These are phyloP conservation scores for Chlamydomonas incerta DNA, from an alignment of 139 green algal genomes.

Conservation along the genomic window DNA sequence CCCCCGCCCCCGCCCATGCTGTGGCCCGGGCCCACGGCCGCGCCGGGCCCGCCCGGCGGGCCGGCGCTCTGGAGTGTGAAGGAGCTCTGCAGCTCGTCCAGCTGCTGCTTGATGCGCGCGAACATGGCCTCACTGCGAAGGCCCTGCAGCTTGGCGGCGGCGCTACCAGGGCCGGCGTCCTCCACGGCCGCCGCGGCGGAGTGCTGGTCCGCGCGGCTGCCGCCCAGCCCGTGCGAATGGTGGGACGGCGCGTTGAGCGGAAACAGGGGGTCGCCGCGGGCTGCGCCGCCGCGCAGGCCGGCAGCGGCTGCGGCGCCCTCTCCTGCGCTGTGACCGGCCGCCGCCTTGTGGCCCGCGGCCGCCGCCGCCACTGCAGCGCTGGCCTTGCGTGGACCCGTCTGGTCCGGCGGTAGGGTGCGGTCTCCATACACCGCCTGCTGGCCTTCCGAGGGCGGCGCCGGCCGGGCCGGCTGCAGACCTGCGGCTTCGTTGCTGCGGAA, in stretches of 20 bases:
- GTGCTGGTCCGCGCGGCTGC: neutral
- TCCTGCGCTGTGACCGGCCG: neutral
- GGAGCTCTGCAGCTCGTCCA: constrained; percentile 40
- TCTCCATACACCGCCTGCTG: neutral
- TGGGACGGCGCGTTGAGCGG: too few relatives aligned
- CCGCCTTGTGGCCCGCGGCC: too few relatives aligned
- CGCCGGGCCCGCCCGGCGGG: too few relatives aligned
- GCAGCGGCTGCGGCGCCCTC: too few relatives aligned
- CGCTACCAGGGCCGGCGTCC: neutral
- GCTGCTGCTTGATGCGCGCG: constrained; percentile 20
- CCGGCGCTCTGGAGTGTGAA: neutral
- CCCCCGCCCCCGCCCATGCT: too few relatives aligned
- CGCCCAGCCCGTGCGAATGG: neutral
- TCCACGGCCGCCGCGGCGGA: neutral
- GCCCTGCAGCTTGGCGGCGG: neutral
- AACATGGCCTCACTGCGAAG: constrained; percentile 37
- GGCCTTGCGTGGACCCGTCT: constrained; percentile 12
- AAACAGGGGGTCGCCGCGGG: neutral
- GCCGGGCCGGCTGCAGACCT: too few relatives aligned
- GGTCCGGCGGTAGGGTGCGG: neutral
- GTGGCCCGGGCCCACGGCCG: too few relatives aligned
- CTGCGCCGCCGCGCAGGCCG: neutral
- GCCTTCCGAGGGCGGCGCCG: too few relatives aligned
- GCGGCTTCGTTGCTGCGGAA: too few relatives aligned
- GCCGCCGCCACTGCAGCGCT: too few relatives aligned